Base-by-base conservation (phyloP, 768 basidiomycete genomes). In the Megacollybia marginata region DNA sequence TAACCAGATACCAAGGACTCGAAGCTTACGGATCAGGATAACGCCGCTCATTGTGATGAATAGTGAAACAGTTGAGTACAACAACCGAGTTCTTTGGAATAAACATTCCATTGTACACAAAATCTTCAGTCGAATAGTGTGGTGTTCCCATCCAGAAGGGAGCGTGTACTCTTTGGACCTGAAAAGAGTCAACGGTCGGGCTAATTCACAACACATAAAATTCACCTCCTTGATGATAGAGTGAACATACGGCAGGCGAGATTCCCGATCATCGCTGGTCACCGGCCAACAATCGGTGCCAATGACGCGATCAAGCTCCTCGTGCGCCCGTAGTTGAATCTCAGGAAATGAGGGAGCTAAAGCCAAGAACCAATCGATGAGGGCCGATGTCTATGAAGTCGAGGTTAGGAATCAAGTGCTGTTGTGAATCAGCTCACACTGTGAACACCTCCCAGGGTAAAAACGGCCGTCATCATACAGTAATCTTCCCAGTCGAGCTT, bases 391-490 rank as follows among this genome's bases (percentile, higher is more conserved):
- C 68, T 69, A 47, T 45, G n/a, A 35, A 33, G 33, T 7, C 31
- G 12, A 13, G n/a, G 20, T 28, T 28, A 28, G 23, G 23, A 28
- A 28, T 28, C 6, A 28, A 6, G 23, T 6, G 6, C 2, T 6
- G 23, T 28, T 6, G 6, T 28, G 23, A 28, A 28, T 28, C 23
- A 28, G 6, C 6, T 23, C 36, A 62, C 65, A 46, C 67, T 65
- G 49, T 69, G 63, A 5, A 68, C 63, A 23, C 67, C 67, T 1
- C 67, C 67, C 33, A 66, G 58, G 1, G 62, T 63, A 50, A 69
- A 68, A 3, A 60, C 67, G 12, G 60, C 56, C 5, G 64, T 56
- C 9, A 67, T 54, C 64, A 67, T 63, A 52, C 65, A 62, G 42
- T 65, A 36, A 45, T 68, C 67, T 48, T 65, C 63, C 57, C 55